phyloP scores from a whole-genome alignment of 768 basidiomycete genomes.

The Clathrus columnatus region DNA sequence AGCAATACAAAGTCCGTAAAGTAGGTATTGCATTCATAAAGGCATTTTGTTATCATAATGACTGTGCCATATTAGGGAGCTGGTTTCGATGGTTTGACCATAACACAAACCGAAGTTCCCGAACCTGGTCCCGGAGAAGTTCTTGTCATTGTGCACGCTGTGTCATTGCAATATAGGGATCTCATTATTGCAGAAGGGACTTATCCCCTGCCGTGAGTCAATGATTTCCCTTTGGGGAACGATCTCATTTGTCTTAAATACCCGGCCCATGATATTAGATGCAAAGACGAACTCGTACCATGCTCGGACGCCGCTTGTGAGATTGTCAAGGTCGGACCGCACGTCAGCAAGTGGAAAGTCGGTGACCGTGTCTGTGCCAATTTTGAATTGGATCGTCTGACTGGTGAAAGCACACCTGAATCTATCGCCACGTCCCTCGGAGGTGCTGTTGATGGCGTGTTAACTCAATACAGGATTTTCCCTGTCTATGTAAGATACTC shows the following conservation, averaged over 20 bases:
- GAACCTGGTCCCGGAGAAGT: neutral
- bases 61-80: neutral
- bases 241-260: conserved; percentile 14
- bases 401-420: conserved; percentile 33
- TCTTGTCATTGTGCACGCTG: conserved; percentile 4
- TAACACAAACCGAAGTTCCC: neutral
- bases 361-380: conserved; percentile 54
- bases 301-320: conserved; percentile 51
- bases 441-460: conserved; percentile 39
- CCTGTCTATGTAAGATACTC: conserved; percentile 34
- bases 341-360: conserved; percentile 32
- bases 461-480: conserved; percentile 47
- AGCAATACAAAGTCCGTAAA: no score
- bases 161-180: conserved; percentile 38
- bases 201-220: conserved; percentile 29
- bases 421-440: conserved; percentile 34
- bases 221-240: conserved; percentile 24
- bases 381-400: conserved; percentile 38
- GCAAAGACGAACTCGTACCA: conserved; percentile 23
- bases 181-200: conserved; percentile 30
- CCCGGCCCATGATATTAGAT: conserved; percentile 11
- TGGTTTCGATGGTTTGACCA: neutral
- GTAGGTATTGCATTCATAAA: no score
- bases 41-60: no score
- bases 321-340: conserved; percentile 34